These are phyloP conservation scores for Poterioochromonas sp. DNA, from an alignment of 352 stramenopile species.

Conservation along the genomic window DNA sequence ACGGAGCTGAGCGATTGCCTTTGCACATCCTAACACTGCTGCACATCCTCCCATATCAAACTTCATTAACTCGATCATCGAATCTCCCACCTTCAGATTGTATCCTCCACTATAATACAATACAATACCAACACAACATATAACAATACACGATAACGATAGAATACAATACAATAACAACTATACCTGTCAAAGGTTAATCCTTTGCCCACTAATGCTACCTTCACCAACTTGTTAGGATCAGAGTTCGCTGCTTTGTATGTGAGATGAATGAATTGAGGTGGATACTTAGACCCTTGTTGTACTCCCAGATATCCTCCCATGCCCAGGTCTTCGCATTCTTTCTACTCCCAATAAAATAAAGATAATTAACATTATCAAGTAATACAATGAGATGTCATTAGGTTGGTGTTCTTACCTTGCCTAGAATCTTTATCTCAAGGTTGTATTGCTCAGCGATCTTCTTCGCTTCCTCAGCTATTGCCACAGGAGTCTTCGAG, in stretches of 20 bases:
- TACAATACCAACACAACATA: neutral
- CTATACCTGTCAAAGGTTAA: conserved; percentile 72
- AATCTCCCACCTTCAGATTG: conserved; percentile 50
- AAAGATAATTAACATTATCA: neutral
- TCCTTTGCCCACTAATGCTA: conserved; percentile 67
- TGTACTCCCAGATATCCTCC: conserved; percentile 67
- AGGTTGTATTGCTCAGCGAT: neutral
- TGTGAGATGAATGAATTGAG: conserved; percentile 74
- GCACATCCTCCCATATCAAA: conserved; percentile 70
- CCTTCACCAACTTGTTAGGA: conserved; percentile 47
- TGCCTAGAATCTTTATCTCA: neutral
- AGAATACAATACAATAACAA: conserved; percentile 50
- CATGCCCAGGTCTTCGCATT: conserved; percentile 63
- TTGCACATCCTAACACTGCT: conserved; percentile 57
- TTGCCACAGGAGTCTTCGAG: conserved; percentile 6
- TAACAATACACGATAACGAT: conserved; percentile 6
- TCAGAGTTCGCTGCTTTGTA: conserved; percentile 45
- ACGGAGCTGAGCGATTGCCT: conserved; percentile 50
- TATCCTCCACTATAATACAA: neutral
- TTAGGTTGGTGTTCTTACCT: neutral
- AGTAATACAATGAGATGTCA: neutral
- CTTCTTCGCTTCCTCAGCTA: neutral
- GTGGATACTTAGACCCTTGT: conserved; percentile 58
- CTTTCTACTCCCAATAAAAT: conserved; percentile 44
- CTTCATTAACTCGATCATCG: conserved; percentile 78